Evolutionary conservation across 2,329 filamentous ascomycete genomes (phyloP), one percentile per base, ranked within the genome.

Genomic region (Penicillium decumbens): DNA sequence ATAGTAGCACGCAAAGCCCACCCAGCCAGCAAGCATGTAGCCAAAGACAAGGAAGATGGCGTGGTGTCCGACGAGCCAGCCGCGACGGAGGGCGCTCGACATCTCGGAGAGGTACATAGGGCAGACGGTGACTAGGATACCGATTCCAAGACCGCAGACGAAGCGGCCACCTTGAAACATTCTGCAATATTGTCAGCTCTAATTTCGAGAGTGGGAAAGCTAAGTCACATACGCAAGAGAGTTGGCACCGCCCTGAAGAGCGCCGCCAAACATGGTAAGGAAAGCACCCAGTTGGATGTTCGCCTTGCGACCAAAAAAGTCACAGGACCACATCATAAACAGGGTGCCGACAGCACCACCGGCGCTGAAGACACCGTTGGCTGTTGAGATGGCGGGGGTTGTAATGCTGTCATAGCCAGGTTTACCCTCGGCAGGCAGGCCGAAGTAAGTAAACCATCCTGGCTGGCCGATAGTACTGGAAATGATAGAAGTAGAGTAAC

Each of bases 401-500:
- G 75, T 78, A 25, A 63, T 72, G 3, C 66, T 66, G n/a, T 60
- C 69, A 52, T 78, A 78, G 43, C 75, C 76, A 0, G 65, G 63
- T 47, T 76, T 67, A 10, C 71, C 73, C 28, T 71, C 61, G 9
- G 51, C 52, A 0, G 76, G 76, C 8, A 79, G 68, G 38, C 74
- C 56, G 57, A 80, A 79, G 61, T 72, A 78, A 15, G 60, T 51
- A 56, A 77, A 79, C 75, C 75, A 79, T 53, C 76, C 76, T 3
- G 76, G 75, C 47, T 79, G 76, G 7, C 77, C 77, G 45, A 79
- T 78, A 13, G 76, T 79, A 48, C 74, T 76, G 33, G 71, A 68
- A 32, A 79, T 79, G 32, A 79, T 72, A 1, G 76, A 77, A 7
- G 76, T 69, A 45, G 71, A 74, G 54, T 78, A 79, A 20, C 77